A percentile compares a stretch with the other conserved stretches of the same genome.
phyloP scores from a whole-genome alignment of 192 early-diverging fungal species.

The Mycoemilia scoparia region DNA sequence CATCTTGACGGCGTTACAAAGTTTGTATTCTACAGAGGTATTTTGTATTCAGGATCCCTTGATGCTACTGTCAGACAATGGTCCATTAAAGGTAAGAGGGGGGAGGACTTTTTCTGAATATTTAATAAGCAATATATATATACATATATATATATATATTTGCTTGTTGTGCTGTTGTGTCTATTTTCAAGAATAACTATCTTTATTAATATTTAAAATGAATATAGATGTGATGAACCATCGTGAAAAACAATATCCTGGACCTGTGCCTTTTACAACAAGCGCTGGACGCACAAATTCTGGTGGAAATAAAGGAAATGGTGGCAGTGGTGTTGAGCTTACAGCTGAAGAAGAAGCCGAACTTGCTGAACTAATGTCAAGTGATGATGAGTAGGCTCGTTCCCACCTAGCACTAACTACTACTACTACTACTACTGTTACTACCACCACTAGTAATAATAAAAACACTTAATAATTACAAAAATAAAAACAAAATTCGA shows the following conservation, averaged over 20 bases:
- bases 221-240: slow-evolving; percentile 1
- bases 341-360: slow-evolving; percentile 87
- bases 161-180: slow-evolving; percentile 11
- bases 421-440: too few species aligned
- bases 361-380: slow-evolving; percentile 67
- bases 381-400: slow-evolving; percentile 30
- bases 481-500: too few species aligned
- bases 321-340: slow-evolving; percentile 15
- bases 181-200: slow-evolving; percentile 12
- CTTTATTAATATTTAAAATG: slow-evolving; percentile 1
- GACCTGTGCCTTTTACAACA: slow-evolving; percentile 1
- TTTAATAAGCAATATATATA: too few species aligned
- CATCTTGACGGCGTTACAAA: slow-evolving; percentile 81
- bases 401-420: too few species aligned
- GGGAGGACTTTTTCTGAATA: background rate
- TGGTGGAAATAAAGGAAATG: slow-evolving; percentile 1
- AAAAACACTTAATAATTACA: too few species aligned
- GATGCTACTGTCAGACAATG: slow-evolving; percentile 76
- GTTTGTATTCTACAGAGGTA: slow-evolving; percentile 36
- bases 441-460: too few species aligned
- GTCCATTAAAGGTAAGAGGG: slow-evolving; percentile 37
- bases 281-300: slow-evolving; percentile 1
- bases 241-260: slow-evolving; percentile 2
- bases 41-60: slow-evolving; percentile 59
- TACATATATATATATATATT: too few species aligned